Conservation (phyloP, 495 filamentous ascomycete genomes). For the Geopyxis carbonaria region DNA sequence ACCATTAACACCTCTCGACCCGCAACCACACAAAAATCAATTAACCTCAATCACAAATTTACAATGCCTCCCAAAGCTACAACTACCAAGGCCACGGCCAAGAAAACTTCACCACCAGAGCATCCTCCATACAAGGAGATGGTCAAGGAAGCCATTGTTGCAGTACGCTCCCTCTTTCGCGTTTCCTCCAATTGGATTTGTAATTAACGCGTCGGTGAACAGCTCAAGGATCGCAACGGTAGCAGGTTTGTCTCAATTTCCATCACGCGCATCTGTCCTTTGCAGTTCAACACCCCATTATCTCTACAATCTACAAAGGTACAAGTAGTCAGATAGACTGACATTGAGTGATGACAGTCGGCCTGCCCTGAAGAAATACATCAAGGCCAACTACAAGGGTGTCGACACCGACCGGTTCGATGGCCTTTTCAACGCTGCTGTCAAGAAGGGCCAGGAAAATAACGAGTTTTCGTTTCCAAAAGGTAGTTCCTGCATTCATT, state of each 20-base stretch:
- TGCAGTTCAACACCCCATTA: neutral
- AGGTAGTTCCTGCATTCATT: too few relatives aligned
- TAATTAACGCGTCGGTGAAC: conserved; percentile 19
- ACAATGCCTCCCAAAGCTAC: conserved; percentile 37
- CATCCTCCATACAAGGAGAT: conserved; percentile 47
- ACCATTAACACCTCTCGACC: too few relatives aligned
- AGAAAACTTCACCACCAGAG: conserved; percentile 33
- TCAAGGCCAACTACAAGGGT: conserved; percentile 86
- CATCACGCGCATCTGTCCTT: neutral
- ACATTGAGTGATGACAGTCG: too few relatives aligned
- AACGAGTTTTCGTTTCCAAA: conserved; percentile 85
- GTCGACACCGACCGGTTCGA: conserved; percentile 59
- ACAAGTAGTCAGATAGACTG: too few relatives aligned
- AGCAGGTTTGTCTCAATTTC: conserved; percentile 35
- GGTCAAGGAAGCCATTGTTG: conserved; percentile 53
- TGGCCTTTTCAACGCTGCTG: conserved; percentile 79
- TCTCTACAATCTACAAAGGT: too few relatives aligned
- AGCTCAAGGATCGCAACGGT: conserved; percentile 52
- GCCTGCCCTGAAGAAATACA: conserved; percentile 95
- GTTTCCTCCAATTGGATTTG: conserved; percentile 21
- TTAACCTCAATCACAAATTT: too few relatives aligned
- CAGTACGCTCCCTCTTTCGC: conserved; percentile 35
- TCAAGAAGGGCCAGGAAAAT: conserved; percentile 77
- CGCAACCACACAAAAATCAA: too few relatives aligned
- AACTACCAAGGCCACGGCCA: conserved; percentile 27